Conservation (phyloP, 2,329 filamentous ascomycete species). For the Colletotrichum sp. region DNA sequence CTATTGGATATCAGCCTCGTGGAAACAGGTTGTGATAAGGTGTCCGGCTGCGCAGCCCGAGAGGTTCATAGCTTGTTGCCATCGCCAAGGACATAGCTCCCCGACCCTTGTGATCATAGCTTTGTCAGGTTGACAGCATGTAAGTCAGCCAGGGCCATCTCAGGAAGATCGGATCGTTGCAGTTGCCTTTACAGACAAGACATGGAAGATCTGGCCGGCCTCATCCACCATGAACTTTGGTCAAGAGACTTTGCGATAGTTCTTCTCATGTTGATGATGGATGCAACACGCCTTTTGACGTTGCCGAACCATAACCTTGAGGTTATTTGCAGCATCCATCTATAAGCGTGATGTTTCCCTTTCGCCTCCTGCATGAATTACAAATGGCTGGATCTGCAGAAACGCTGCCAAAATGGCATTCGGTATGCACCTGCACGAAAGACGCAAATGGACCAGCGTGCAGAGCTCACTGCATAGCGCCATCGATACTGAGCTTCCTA, state of each 20-base stretch:
- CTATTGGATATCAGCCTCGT: background rate
- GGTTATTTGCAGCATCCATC: background rate
- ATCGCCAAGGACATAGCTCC: background rate
- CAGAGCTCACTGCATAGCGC: background rate
- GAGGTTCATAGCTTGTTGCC: background rate
- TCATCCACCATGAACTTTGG: background rate
- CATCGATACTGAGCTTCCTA: conserved; percentile 1
- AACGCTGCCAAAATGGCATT: background rate
- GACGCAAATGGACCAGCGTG: background rate
- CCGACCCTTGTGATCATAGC: background rate
- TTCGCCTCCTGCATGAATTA: background rate
- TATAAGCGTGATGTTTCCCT: background rate
- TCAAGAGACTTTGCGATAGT: background rate
- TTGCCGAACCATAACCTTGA: conserved; percentile 5
- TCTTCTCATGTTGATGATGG: background rate
- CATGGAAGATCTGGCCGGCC: background rate
- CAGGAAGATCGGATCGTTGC: background rate
- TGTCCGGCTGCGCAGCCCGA: background rate
- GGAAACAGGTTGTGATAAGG: background rate
- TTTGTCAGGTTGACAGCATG: background rate
- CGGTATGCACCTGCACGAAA: background rate
- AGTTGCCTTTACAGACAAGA: background rate
- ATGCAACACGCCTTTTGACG: background rate
- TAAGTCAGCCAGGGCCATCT: background rate
- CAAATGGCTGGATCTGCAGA: background rate